Evolutionary conservation across 495 filamentous ascomycete genomes (phyloP).

Genomic region (Astrothelium subdiscretum): DNA sequence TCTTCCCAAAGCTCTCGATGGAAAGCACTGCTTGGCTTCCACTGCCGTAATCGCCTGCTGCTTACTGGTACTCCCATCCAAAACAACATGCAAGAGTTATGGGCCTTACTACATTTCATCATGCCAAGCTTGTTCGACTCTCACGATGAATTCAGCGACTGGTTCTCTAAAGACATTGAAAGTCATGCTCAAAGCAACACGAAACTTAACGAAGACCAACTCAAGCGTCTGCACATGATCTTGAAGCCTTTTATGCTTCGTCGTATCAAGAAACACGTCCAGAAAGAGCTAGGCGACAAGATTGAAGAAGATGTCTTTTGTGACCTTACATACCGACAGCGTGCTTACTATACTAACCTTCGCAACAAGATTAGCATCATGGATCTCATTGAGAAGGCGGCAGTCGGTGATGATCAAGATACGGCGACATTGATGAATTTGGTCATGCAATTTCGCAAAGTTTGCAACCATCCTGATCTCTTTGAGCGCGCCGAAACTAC

Average conservation of each 20-base stretch:
- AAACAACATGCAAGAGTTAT: conserved; percentile 99
- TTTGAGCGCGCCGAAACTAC: conserved; percentile 89
- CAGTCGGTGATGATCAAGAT: conserved; percentile 85
- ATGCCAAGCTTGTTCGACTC: conserved; percentile 98
- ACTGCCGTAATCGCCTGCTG: conserved; percentile 87
- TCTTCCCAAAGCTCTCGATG: conserved; percentile 91
- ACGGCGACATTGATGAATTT: conserved; percentile 96
- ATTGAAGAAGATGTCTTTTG: conserved; percentile 94
- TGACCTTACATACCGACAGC: conserved; percentile 91
- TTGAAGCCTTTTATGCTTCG: conserved; percentile 98
- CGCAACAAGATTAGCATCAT: conserved; percentile 97
- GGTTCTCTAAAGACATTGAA: conserved; percentile 99
- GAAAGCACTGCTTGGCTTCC: conserved; percentile 89
- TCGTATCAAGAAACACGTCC: conserved; percentile 97
- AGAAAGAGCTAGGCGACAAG: conserved; percentile 97
- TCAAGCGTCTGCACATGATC: conserved; percentile 96
- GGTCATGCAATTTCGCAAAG: conserved; percentile 99
- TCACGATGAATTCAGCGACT: conserved; percentile 98
- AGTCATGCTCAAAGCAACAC: conserved; percentile 97
- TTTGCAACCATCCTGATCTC: conserved; percentile 96
- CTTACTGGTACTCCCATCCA: conserved; percentile 97
- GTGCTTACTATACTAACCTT: conserved; percentile 82
- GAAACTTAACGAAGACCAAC: conserved; percentile 94
- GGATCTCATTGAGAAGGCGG: conserved; percentile 95
- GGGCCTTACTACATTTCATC: conserved; percentile 97